phyloP scores from a whole-genome alignment of 768 basidiomycete species.

The Pholiota conissans region DNA sequence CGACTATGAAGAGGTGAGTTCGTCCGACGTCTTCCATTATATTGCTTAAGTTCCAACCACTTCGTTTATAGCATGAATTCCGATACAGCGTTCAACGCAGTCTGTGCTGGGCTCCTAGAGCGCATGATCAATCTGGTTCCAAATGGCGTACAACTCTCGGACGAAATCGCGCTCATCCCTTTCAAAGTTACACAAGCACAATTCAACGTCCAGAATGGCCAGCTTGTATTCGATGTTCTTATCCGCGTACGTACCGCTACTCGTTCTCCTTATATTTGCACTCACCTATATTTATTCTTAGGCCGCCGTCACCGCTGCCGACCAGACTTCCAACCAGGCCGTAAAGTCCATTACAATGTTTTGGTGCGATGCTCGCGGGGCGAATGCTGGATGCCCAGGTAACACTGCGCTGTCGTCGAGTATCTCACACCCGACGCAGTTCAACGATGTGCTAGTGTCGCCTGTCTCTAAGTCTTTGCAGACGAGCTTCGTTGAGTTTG shows the following conservation, averaged over 20 bases:
- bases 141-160: slow-evolving; percentile 33
- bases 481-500: slow-evolving; percentile 31
- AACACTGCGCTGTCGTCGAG: slow-evolving; percentile 18
- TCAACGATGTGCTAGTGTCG: slow-evolving; percentile 26
- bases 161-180: slow-evolving; percentile 34
- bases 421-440: slow-evolving; percentile 16
- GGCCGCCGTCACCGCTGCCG: slow-evolving; percentile 1
- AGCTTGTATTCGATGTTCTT: slow-evolving; percentile 30
- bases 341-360: slow-evolving; percentile 27
- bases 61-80: slow-evolving; percentile 22
- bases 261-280: not conserved
- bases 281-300: slow-evolving; percentile 3
- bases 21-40: not conserved
- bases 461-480: slow-evolving; percentile 21
- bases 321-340: not conserved
- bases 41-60: not conserved
- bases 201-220: slow-evolving; percentile 27
- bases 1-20: slow-evolving; percentile 37
- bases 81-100: slow-evolving; percentile 27
- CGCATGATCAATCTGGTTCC: slow-evolving; percentile 46
- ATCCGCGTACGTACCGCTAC: slow-evolving; percentile 33
- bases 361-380: slow-evolving; percentile 35
- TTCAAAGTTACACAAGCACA: slow-evolving; percentile 32
- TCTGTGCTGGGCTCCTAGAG: slow-evolving; percentile 34
- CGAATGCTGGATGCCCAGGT: slow-evolving; percentile 23